Conservation (phyloP, 2,329 filamentous ascomycete species). For the Nakataea oryzae region DNA sequence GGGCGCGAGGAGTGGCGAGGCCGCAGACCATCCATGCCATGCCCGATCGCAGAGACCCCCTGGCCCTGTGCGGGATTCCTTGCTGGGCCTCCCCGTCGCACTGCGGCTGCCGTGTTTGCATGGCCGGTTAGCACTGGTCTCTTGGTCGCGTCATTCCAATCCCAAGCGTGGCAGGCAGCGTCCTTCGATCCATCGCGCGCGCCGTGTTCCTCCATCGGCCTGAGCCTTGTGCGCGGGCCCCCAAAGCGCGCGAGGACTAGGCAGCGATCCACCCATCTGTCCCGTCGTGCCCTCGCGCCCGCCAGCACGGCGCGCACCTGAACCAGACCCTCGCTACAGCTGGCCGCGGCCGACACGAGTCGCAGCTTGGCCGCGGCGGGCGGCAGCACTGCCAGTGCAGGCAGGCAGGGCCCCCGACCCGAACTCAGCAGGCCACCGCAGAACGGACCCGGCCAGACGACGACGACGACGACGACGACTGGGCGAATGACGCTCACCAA, state of each 20-base stretch:
- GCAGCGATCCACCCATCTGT: background rate
- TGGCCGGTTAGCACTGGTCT: background rate
- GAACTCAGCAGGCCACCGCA: too few relatives aligned
- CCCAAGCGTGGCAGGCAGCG: background rate
- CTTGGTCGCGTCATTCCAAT: background rate
- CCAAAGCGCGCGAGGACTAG: background rate
- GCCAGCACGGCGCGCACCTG: background rate
- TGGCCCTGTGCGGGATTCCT: too few relatives aligned
- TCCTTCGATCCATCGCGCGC: background rate
- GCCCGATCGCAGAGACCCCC: background rate
- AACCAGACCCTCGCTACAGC: too few relatives aligned
- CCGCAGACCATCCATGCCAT: too few relatives aligned
- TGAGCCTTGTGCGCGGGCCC: background rate
- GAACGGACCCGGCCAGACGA: background rate
- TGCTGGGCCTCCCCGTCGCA: too few relatives aligned
- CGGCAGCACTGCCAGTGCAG: background rate
- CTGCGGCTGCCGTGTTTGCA: too few relatives aligned
- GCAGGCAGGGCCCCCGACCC: too few relatives aligned
- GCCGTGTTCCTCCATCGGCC: background rate
- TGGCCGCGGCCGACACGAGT: background rate
- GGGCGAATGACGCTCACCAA: slow-evolving; percentile 42
- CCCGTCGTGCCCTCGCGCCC: background rate
- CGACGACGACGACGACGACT: too few relatives aligned
- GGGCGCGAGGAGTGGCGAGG: too few relatives aligned
- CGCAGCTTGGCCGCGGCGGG: background rate